These are phyloP conservation scores for Populus hybrid DNA, from an alignment of 441 rosid genomes.

Conservation along the genomic window DNA sequence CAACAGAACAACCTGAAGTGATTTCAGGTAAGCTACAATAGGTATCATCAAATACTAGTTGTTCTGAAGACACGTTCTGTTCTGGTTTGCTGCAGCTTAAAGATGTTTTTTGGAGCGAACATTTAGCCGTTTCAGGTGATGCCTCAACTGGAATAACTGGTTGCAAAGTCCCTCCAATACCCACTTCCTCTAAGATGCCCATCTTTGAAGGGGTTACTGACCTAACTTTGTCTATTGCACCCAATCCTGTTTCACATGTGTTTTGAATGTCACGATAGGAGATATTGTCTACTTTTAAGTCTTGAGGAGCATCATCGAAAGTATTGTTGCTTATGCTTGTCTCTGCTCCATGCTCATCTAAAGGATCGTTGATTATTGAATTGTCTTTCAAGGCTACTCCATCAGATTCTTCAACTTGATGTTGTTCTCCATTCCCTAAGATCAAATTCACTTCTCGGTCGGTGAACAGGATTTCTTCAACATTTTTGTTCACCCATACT, in stretches of 20 bases:
- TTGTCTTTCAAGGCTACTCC: constrained; percentile 1
- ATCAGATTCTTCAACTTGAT: not conserved
- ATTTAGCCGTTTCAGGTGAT: constrained; percentile 1
- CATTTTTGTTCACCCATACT: not conserved
- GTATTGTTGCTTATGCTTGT: not conserved
- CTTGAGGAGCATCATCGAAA: not conserved
- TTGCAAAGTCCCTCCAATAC: constrained; percentile 2
- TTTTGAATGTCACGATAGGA: not conserved
- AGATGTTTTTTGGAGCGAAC: not conserved
- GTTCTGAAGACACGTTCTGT: constrained; percentile 1
- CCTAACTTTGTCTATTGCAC: not conserved
- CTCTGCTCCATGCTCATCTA: not conserved
- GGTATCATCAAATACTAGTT: not conserved
- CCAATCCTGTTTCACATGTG: not conserved
- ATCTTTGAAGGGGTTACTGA: not conserved
- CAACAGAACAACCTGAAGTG: not conserved
- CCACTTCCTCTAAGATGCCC: not conserved
- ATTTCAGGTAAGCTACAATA: constrained; percentile 10
- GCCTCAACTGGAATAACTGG: constrained; percentile 2
- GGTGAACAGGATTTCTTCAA: not conserved
- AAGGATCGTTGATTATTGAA: not conserved
- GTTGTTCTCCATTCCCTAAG: constrained; percentile 1
- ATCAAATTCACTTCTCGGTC: not conserved
- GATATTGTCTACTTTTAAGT: constrained; percentile 7
- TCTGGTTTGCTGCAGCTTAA: constrained; percentile 7